Evolutionary conservation across 306 rosid genomes (phyloP).

Genomic region (Macrotyloma uniflorum): DNA sequence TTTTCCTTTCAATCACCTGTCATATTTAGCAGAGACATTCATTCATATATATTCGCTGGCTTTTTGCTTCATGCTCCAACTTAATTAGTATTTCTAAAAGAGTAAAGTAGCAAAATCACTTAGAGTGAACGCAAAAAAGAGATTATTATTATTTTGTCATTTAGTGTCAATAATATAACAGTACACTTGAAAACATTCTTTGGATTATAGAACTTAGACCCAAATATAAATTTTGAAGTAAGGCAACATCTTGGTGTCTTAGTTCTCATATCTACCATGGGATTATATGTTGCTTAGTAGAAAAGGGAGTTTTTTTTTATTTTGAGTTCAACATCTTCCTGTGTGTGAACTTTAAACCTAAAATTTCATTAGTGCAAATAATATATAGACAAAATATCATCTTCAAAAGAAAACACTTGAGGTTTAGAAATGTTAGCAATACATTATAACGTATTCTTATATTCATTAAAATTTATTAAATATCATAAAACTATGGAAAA

Average conservation of each 20-base stretch:
- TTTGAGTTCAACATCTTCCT: no score
- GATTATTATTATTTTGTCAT: not conserved
- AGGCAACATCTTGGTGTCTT: not conserved
- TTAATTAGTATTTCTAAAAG: not conserved
- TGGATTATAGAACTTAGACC: not conserved
- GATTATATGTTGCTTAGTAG: no score
- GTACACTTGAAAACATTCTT: not conserved
- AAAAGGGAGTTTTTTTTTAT: no score
- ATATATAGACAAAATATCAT: no score
- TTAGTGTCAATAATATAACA: not conserved
- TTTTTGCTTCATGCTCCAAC: constrained; percentile 26
- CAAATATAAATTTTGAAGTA: not conserved
- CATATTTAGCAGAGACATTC: constrained; percentile 28
- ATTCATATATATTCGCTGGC: constrained; percentile 9
- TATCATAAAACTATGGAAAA: no score
- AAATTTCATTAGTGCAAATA: no score
- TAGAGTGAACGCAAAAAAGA: constrained; percentile 5
- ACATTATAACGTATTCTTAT: no score
- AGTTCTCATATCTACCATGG: no score
- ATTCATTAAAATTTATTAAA: no score
- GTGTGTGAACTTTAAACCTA: no score
- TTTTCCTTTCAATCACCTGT: not conserved
- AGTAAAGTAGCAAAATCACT: constrained; percentile 21
- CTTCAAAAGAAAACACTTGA: no score
- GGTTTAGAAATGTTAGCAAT: no score